Conservation (phyloP, 2,329 filamentous ascomycete genomes). For the Bipolaris cookei region DNA sequence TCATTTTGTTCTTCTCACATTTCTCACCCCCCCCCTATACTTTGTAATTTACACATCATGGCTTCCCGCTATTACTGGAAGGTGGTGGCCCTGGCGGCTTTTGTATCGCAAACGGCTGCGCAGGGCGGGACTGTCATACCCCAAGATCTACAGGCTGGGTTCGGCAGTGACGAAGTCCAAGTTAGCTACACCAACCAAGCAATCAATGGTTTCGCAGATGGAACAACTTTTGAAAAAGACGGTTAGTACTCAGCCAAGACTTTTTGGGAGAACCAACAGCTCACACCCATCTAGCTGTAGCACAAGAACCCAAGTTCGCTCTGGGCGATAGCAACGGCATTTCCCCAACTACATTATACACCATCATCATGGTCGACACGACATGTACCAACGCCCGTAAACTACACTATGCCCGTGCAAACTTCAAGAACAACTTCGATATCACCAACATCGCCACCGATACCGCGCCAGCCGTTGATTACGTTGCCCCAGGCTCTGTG, state of each 20-base stretch:
- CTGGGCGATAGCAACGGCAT: constrained; percentile 45
- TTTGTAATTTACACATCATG: constrained; percentile 17
- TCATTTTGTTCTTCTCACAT: background rate
- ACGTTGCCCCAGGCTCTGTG: constrained; percentile 41
- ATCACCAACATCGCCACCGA: constrained; percentile 35
- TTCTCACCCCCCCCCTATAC: background rate
- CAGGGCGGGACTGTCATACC: constrained; percentile 26
- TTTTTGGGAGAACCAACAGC: background rate
- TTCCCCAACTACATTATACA: constrained; percentile 33
- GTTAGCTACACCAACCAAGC: constrained; percentile 37
- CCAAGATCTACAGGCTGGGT: constrained; percentile 27
- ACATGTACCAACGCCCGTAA: constrained; percentile 36
- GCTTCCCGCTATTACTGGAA: constrained; percentile 15
- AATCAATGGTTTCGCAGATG: constrained; percentile 38
- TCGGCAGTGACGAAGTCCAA: constrained; percentile 36
- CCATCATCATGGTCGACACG: constrained; percentile 43
- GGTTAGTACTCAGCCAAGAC: constrained; percentile 20
- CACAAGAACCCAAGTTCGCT: constrained; percentile 40
- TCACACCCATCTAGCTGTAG: constrained; percentile 30
- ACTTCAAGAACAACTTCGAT: constrained; percentile 40
- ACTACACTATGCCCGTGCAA: constrained; percentile 42
- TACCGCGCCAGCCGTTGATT: constrained; percentile 27
- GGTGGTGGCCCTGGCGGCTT: background rate
- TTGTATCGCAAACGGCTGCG: constrained; percentile 11
- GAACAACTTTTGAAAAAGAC: constrained; percentile 34